Evolutionary conservation across 2,329 filamentous ascomycete genomes (phyloP), one percentile per base, ranked within the genome.

Genomic region (Aureobasidium sp.): DNA sequence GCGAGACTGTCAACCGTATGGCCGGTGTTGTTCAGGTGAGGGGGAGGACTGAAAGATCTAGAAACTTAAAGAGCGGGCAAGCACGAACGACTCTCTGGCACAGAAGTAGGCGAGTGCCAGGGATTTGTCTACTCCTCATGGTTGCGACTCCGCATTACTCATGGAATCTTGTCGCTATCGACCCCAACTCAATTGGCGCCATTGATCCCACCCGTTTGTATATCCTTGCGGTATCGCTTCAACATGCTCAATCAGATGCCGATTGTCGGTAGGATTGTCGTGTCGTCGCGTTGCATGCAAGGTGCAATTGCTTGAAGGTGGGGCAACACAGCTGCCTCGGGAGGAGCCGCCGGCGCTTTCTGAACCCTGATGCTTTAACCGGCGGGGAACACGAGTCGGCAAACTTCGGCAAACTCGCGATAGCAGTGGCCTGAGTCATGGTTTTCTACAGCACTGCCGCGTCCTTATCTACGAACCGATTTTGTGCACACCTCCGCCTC

Each of bases 111-210:
- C 44, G 55, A 48, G 29, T 9, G 20, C 9, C 32, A 5, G n/a
- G 43, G 13, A 60, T 51, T 27, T 60, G 57, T 60, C 51, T 60
- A 39, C 34, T 34, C 20, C 32, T 26, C 44, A 60, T 24, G 20
- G 15, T 47, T 44, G 34, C 20, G 44, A 44, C 57, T 51, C 46
- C 57, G 46, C 57, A 60, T 60, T 60, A 60, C 57, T 60, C 46
- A 60, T 51, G 17, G 20, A 12, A 24, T 36, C 13, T 15, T 27
- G 44, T 59, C 44, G 56, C 34, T 52, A 61, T 61, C 57, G 20
- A 44, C 27, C 47, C 27, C 46, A 43, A 48, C 29, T 29, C 57
- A n/a, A 61, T 36, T 46, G 46, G 57, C 20, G 24, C 46, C 57
- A 37, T 37, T 10, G 24, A 27, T 51, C 46, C 57, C 47, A 61